Evolutionary conservation across 108 stramenopile species (phyloP).

Genomic region (Cyclotella distinguenda): DNA sequence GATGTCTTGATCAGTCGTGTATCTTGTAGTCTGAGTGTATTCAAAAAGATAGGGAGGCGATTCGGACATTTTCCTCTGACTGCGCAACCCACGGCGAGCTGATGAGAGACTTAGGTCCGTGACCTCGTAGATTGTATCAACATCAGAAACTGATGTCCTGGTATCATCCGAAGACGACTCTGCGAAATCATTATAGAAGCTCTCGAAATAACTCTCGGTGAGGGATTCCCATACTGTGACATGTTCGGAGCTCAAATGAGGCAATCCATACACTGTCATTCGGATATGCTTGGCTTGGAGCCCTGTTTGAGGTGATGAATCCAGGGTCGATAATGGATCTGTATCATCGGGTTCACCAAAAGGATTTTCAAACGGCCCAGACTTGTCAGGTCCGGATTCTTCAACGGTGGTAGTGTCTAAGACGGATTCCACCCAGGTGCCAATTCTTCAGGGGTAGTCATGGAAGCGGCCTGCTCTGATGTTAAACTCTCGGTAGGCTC

Average conservation of each 20-base stretch:
- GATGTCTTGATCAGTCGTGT: conserved; percentile 8
- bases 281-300: conserved; percentile 27
- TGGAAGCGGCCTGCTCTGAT: too few relatives aligned
- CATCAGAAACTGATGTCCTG: conserved; percentile 15
- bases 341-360: not conserved
- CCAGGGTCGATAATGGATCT: not conserved
- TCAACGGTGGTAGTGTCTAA: too few relatives aligned
- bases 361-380: too few relatives aligned
- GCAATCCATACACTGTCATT: conserved; percentile 41
- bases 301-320: conserved; percentile 7
- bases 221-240: conserved; percentile 29
- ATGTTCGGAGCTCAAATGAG: conserved; percentile 18
- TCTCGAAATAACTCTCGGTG: conserved; percentile 12
- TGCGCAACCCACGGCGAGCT: conserved; percentile 8
- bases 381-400: too few relatives aligned
- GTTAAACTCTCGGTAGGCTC: too few relatives aligned
- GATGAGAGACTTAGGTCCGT: conserved; percentile 19
- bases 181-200: conserved; percentile 16
- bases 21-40: conserved; percentile 31
- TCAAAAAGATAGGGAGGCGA: conserved; percentile 24
- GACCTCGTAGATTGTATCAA: conserved; percentile 22
- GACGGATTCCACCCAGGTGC: too few relatives aligned
- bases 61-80: conserved; percentile 6
- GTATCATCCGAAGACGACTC: conserved; percentile 1
- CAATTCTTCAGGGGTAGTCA: too few relatives aligned